Evolutionary conservation across 1,284 basidiomycete genomes (phyloP), one percentile per base, ranked within the genome.

Genomic region (Microbotryum violaceum): DNA sequence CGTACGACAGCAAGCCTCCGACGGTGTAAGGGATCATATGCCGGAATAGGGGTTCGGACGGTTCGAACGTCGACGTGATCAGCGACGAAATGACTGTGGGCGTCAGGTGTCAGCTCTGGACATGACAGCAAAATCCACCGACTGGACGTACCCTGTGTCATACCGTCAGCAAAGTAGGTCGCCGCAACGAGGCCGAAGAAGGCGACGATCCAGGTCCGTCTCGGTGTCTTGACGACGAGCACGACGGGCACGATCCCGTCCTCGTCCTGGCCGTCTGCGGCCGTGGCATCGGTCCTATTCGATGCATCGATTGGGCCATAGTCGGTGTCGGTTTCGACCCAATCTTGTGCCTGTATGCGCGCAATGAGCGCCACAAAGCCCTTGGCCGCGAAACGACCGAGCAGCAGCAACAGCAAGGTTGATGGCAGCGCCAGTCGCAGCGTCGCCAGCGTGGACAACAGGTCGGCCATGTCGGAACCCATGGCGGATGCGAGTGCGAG

Each of bases 211-310:
- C 68, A 48, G 3, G 46, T 27, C 12, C 54, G 54, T 3, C 71
- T 45, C 16, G 63, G 48, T 20, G 47, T 45, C 23, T 33, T 49
- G 2, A 57, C 33, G 49, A 59, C 61, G 45, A 68, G 62, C 6
- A 72, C 70, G 25, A 72, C 70, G 4, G 70, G 68, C 37, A 58
- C 56, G 9, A 70, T 67, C 3, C 55, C 65, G 51, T 68, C 61
- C 23, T 58, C 64, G 4, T 58, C 64, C 14, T 59, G 54, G 4
- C 37, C 37, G 20, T 45, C 49, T 18, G 27, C 60, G n/a, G 14
- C 50, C 3, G 25, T 25, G 10, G 27, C 56, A 0, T 27, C 18
- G 2, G 37, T 10, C 16, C 14, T 42, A 42, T 42, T 42, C 14
- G 16, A 18, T 48, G 21, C 18, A 14, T 10, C 16, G 20, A n/a